phyloP scores from a whole-genome alignment of 2,329 filamentous ascomycete species.

The Nothopassalora personata region DNA sequence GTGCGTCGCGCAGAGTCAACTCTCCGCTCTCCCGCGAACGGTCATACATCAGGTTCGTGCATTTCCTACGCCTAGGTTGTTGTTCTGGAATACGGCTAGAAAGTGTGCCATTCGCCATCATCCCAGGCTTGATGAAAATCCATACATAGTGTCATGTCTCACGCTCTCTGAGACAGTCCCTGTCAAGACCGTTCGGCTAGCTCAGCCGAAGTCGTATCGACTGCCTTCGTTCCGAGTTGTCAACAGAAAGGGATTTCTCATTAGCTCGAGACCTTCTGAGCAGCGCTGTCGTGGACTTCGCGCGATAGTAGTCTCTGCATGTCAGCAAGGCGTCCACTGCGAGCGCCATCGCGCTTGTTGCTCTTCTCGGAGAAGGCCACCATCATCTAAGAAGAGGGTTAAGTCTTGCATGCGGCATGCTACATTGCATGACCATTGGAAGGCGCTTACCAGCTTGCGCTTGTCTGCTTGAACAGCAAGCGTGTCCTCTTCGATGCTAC shows the following conservation, averaged over 20 bases:
- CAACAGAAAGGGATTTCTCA: not conserved
- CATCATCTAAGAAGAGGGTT: constrained; percentile 46
- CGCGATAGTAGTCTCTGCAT: constrained; percentile 37
- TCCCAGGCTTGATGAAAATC: not conserved
- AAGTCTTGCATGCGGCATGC: not conserved
- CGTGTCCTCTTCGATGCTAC: constrained; percentile 74
- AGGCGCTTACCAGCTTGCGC: constrained; percentile 51
- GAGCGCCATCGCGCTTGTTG: constrained; percentile 48
- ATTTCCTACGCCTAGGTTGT: not conserved
- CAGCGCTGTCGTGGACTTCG: not conserved
- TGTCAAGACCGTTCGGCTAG: not conserved
- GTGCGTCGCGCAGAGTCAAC: not conserved
- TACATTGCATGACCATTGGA: not conserved
- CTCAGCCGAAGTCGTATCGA: not conserved
- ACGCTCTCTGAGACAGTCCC: not conserved
- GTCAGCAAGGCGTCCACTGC: constrained; percentile 44
- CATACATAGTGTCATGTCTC: not conserved
- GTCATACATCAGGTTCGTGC: not conserved
- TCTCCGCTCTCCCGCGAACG: not conserved
- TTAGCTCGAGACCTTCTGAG: not conserved
- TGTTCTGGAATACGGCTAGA: not conserved
- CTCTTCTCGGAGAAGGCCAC: constrained; percentile 73
- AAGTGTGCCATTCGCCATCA: not conserved
- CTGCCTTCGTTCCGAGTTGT: not conserved
- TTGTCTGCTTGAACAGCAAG: constrained; percentile 74